Evolutionary conservation across 2,329 filamentous ascomycete species (phyloP).

Genomic region (Penicillium sp.): DNA sequence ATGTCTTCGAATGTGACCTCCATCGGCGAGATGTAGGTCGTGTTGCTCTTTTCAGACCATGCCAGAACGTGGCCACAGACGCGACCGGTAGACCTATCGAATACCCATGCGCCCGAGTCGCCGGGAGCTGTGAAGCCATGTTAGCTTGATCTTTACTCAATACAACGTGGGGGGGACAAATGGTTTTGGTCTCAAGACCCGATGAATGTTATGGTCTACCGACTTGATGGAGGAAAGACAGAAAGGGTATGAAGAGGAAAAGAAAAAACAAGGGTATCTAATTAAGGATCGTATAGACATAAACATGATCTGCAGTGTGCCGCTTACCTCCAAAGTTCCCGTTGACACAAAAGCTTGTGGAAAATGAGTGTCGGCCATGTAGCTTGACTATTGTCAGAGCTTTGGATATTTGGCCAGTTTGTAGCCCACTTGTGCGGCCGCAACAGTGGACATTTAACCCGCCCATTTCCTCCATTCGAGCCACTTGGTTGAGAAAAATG

Average conservation of each 20-base stretch:
- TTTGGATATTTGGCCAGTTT: constrained; percentile 72
- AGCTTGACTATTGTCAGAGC: constrained; percentile 83
- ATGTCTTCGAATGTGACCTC: constrained; percentile 85
- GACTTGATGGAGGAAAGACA: constrained; percentile 13
- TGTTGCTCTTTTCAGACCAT: constrained; percentile 74
- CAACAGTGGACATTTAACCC: constrained; percentile 81
- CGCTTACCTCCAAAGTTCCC: constrained; percentile 57
- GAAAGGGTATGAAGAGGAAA: constrained; percentile 6
- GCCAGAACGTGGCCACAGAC: constrained; percentile 89
- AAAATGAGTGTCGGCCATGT: constrained; percentile 76
- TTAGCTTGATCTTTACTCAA: constrained; percentile 22
- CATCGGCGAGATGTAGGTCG: constrained; percentile 95
- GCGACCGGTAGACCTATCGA: constrained; percentile 73
- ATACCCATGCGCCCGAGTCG: constrained; percentile 90
- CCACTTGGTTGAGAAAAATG: constrained; percentile 56
- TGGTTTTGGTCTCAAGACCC: constrained; percentile 3
- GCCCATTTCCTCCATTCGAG: constrained; percentile 59
- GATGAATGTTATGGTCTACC: constrained; percentile 19
- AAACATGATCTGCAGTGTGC: constrained; percentile 21
- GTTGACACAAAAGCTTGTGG: constrained; percentile 65
- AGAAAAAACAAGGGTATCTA: constrained; percentile 23
- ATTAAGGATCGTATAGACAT: constrained; percentile 22
- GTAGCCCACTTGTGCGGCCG: constrained; percentile 80
- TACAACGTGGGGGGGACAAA: constrained; percentile 2
- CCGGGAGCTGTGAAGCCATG: constrained; percentile 56